Conservation (phyloP, 805 yeast species). For the Starmerella powellii region DNA sequence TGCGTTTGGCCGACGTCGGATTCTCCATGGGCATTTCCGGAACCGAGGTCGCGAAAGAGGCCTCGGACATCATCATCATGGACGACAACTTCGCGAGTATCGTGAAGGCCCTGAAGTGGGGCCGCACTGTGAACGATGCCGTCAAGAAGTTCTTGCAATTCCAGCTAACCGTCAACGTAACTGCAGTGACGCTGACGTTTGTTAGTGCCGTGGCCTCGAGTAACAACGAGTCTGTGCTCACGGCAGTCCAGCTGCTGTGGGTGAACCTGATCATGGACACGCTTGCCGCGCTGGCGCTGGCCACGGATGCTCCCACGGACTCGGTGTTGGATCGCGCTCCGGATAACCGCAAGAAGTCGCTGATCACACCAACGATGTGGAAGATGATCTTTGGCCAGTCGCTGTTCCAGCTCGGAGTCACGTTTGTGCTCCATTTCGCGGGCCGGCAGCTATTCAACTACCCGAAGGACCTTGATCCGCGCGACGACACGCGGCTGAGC, state of each 20-base stretch:
- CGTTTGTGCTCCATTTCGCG: conserved; percentile 70
- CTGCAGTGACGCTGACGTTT: conserved; percentile 91
- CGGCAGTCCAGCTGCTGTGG: conserved; percentile 96
- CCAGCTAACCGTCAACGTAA: conserved; percentile 89
- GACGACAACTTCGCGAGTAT: conserved; percentile 90
- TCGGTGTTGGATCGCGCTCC: conserved; percentile 70
- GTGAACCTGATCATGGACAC: conserved; percentile 98
- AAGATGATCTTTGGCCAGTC: conserved; percentile 93
- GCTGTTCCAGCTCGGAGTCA: conserved; percentile 59
- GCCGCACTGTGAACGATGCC: conserved; percentile 88
- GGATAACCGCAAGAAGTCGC: conserved; percentile 62
- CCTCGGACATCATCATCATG: conserved; percentile 83
- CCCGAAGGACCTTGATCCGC: conserved; percentile 27
- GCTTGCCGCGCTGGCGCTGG: conserved; percentile 90
- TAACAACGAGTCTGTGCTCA: conserved; percentile 72
- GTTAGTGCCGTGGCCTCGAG: conserved; percentile 80
- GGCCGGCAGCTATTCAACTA: conserved; percentile 47
- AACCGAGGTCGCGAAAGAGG: conserved; percentile 97
- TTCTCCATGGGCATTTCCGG: conserved; percentile 98
- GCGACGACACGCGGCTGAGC: conserved; percentile 47
- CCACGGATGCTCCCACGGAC: conserved; percentile 92
- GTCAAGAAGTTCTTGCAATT: conserved; percentile 93
- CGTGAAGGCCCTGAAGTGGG: conserved; percentile 97
- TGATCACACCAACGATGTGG: conserved; percentile 92
- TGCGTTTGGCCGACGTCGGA: conserved; percentile 93